These are phyloP conservation scores for Macrolepiota fuliginosa DNA, from an alignment of 768 basidiomycete genomes.

Conservation along the genomic window DNA sequence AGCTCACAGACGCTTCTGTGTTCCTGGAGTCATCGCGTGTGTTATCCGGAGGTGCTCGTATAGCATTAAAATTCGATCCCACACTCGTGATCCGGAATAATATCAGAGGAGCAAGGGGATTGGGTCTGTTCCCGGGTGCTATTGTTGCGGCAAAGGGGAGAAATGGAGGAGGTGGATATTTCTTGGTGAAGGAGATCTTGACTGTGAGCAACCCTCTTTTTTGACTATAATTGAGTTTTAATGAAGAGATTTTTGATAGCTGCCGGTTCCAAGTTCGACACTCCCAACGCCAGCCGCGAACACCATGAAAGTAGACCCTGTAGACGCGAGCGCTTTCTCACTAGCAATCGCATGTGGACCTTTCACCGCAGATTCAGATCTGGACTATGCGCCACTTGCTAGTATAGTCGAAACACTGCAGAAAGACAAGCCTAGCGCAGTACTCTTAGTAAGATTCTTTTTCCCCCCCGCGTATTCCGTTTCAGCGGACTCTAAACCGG, in stretches of 20 bases:
- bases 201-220: constrained; percentile 48
- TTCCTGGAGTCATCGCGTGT: constrained; percentile 83
- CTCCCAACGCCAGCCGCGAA: constrained; percentile 23
- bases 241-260: constrained; percentile 32
- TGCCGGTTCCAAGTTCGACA: constrained; percentile 58
- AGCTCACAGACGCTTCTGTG: constrained; percentile 72
- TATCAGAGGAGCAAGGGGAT: constrained; percentile 55
- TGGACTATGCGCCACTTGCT: constrained; percentile 71
- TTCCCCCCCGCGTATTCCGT: not conserved
- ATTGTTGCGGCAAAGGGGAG: constrained; percentile 83
- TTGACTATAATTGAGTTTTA: not conserved
- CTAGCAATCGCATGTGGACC: constrained; percentile 83
- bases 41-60: constrained; percentile 61
- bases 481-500: not conserved
- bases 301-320: constrained; percentile 32
- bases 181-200: constrained; percentile 79
- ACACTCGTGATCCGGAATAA: constrained; percentile 65
- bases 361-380: constrained; percentile 76
- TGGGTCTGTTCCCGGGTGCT: constrained; percentile 86
- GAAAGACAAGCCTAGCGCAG: constrained; percentile 63
- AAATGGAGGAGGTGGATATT: constrained; percentile 90
- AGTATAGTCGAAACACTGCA: constrained; percentile 62
- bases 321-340: constrained; percentile 28
- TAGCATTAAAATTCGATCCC: constrained; percentile 71
- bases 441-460: constrained; percentile 62